Evolutionary conservation across 495 filamentous ascomycete genomes (phyloP), one percentile per base, ranked within the genome.

Genomic region (Podospora fimiseda): DNA sequence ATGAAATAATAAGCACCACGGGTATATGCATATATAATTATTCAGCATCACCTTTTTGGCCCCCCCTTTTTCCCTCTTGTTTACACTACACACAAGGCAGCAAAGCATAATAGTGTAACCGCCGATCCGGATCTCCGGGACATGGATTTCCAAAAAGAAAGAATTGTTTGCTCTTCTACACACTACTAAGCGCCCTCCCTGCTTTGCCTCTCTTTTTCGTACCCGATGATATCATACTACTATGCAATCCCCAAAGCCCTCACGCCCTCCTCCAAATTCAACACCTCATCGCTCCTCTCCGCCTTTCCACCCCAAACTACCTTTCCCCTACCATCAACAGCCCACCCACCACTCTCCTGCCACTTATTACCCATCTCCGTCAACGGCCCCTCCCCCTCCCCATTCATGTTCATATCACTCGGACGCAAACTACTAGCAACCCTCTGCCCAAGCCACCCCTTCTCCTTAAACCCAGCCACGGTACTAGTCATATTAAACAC

Each of bases 301-400:
- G 74, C 72, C 55, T 71, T 70, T 14, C 67, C 63, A 5, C 68
- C 70, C 80, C 79, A 83, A 18, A 69, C 67, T 11, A 83, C 68
- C 6, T 71, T 69, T 2, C 77, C 79, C 15, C 73, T 57, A 6
- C 68, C 70, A 67, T 83, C 78, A 0, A 83, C 70, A 2, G 77
- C 78, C 64, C 74, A 84, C 20, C 70, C 70, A 2, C 79, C 80
- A 7, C 71, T 63, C 47, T 73, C 78, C 65, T 84, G 80, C 80
- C 80, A 84, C 53, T 82, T 73, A 53, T 69, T 80, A n/a, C 80
- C 82, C 67, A 78, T 80, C 37, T 79, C 70, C 8, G 75, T 82
- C 13, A 73, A 57, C 3, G 66, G 64, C 9, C 69, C 69, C 48
- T 36, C 47, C 50, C 36, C 19, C 48, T 23, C 20, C 51, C 46